phyloP scores from a whole-genome alignment of 2,329 filamentous ascomycete species.

The Cryphonectria naterciae region DNA sequence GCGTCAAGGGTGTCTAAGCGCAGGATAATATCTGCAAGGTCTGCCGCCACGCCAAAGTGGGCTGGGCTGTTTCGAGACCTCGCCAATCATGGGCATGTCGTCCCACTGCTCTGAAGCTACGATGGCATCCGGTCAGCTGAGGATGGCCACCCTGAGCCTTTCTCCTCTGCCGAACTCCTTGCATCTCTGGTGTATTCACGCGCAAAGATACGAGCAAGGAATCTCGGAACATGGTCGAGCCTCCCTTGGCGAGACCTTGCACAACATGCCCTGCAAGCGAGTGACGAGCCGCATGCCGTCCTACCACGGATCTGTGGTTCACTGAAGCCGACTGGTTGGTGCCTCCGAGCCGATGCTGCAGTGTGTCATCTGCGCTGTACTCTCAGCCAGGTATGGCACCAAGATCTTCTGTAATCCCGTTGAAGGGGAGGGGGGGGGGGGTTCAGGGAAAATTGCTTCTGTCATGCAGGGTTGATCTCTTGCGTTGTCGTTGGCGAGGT shows the following conservation, averaged over 20 bases:
- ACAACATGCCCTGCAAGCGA: slow-evolving; percentile 3
- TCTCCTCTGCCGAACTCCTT: not conserved
- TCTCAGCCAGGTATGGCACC: not conserved
- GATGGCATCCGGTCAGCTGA: slow-evolving; percentile 2
- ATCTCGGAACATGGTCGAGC: not conserved
- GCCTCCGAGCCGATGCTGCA: not conserved
- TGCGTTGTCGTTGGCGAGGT: slow-evolving; percentile 4
- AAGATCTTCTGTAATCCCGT: not conserved
- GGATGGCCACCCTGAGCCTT: slow-evolving; percentile 2
- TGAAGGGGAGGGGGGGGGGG: too few species aligned
- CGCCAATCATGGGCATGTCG: not conserved
- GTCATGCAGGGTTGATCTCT: not conserved
- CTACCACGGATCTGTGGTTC: not conserved
- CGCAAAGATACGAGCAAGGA: not conserved
- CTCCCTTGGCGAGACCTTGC: not conserved
- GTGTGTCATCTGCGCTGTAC: not conserved
- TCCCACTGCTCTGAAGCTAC: not conserved
- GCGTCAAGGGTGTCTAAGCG: slow-evolving; percentile 14
- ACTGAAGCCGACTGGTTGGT: not conserved
- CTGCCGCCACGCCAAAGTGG: slow-evolving; percentile 18
- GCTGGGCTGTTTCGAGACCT: slow-evolving; percentile 6
- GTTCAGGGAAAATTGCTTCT: not conserved
- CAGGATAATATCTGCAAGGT: slow-evolving; percentile 1
- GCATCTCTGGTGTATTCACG: not conserved
- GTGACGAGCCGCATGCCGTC: not conserved